Base-by-base conservation (phyloP, 2,329 filamentous ascomycete genomes). In the Colletotrichum sp. region DNA sequence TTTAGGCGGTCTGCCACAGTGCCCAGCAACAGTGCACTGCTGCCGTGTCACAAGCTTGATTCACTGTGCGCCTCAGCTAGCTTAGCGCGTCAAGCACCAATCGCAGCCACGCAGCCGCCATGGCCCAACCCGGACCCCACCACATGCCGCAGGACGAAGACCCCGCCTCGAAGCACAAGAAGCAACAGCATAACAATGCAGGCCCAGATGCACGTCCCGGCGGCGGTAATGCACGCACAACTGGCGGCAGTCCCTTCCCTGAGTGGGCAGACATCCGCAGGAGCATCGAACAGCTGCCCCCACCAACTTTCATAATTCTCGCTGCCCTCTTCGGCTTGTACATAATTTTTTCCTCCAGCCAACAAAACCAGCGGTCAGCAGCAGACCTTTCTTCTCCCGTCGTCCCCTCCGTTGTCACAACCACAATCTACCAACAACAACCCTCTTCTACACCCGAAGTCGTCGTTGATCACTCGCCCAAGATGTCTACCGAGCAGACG, bases 401-500 rank as follows among this genome's bases (percentile, higher is more conserved):
- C 55, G 71, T 67, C 72, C 74, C 71, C 63, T 75, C 74, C 67
- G 61, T 67, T 71, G 67, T 75, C 52, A 76, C 74, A 60, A 76
- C 71, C 67, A 74, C 74, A 74, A 76, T 75, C 48, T 76, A 76
- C 71, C 74, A 76, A 71, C 80, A 76, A 71, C 80, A 78, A 78
- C 79, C 78, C 66, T 61, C 74, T 64, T 60, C 66, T 72, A 48
- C 52, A 48, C 72, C 61, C 63, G 57, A 75, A 67, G 26, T 81
- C 83, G 74, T 74, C 61, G 70, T 76, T 76, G 74, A 76, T 67
- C 24, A 39, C 52, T 79, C 82, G 80, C 83, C 79, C 88, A 92
- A 85, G 85, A 94, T 94, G 93, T 91, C 94, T 89, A 89, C 87
- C 88, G 95, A 98, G 90, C 94, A 96, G 91, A 98, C 96, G 95